Conservation (phyloP, 257 asterid species). For the Linderniella brevidens region DNA sequence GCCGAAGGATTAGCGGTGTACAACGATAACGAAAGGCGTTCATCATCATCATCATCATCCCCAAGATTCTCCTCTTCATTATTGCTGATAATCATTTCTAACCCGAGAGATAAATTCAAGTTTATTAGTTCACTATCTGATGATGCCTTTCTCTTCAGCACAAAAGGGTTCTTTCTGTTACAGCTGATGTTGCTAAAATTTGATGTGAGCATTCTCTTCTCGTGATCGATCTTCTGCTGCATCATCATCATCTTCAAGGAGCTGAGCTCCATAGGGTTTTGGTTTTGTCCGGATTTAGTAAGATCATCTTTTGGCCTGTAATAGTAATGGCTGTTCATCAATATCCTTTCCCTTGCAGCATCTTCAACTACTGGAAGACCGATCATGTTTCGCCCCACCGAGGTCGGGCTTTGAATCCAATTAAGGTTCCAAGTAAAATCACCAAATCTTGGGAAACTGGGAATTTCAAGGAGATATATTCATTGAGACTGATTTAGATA, state of each 20-base stretch:
- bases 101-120: conserved; percentile 43
- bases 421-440: background rate
- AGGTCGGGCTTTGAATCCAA: conserved; percentile 1
- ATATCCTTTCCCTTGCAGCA: too few species aligned
- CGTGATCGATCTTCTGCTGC: background rate
- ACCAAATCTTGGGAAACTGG: background rate
- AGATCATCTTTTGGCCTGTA: conserved; percentile 10
- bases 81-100: conserved; percentile 14
- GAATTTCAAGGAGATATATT: background rate
- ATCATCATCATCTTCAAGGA: conserved; percentile 2
- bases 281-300: conserved; percentile 19
- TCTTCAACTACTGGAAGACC: too few species aligned
- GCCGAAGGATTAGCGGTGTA: background rate
- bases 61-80: conserved; percentile 5
- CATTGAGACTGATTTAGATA: too few species aligned
- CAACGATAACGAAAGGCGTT: background rate
- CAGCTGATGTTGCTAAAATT: too few species aligned
- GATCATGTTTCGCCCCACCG: too few species aligned
- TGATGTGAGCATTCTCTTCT: conserved; percentile 6
- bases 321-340: conserved; percentile 13
- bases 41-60: background rate
- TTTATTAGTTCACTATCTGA: conserved; percentile 16
- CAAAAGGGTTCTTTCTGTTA: conserved; percentile 7
- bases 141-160: conserved; percentile 32
- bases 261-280: conserved; percentile 16